Conservation (phyloP, 31 red algal genomes). For the Asparagopsis taxiformis region DNA sequence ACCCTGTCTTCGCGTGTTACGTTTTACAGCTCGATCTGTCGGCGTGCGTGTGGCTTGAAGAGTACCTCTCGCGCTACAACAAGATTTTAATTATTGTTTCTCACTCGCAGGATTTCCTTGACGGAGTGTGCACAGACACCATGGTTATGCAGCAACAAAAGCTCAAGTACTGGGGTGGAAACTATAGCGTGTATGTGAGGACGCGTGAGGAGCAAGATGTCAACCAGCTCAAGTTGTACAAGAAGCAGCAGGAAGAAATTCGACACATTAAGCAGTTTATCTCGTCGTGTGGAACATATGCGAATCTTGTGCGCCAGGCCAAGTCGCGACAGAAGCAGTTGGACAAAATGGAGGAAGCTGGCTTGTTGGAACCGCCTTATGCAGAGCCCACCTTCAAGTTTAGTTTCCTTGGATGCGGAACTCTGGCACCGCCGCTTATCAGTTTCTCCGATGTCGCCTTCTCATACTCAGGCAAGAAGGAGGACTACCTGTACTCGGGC, state of each 20-base stretch:
- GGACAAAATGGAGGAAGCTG: constrained; percentile 87
- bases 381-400: constrained; percentile 76
- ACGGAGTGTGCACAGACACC: constrained; percentile 89
- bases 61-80: constrained; percentile 82
- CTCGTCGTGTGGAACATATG: constrained; percentile 83
- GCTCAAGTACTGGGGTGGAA: constrained; percentile 95
- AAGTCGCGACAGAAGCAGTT: constrained; percentile 93
- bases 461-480: constrained; percentile 78
- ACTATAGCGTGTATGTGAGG: constrained; percentile 84
- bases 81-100: constrained; percentile 95
- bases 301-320: constrained; percentile 87
- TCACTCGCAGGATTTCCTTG: constrained; percentile 91
- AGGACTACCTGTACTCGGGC: constrained; percentile 80
- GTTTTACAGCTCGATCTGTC: constrained; percentile 70
- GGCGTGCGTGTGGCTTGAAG: constrained; percentile 92
- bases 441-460: constrained; percentile 90
- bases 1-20: neutral
- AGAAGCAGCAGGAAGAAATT: constrained; percentile 93
- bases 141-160: constrained; percentile 91
- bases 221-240: constrained; percentile 84
- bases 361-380: constrained; percentile 66
- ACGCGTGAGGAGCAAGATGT: constrained; percentile 86
- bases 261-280: constrained; percentile 91
- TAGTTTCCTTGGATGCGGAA: constrained; percentile 68
- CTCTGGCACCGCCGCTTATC: constrained; percentile 75